Evolutionary conservation across 768 basidiomycete species (phyloP), one percentile per base, ranked within the genome.

Genomic region (Austroboletus eburneus): DNA sequence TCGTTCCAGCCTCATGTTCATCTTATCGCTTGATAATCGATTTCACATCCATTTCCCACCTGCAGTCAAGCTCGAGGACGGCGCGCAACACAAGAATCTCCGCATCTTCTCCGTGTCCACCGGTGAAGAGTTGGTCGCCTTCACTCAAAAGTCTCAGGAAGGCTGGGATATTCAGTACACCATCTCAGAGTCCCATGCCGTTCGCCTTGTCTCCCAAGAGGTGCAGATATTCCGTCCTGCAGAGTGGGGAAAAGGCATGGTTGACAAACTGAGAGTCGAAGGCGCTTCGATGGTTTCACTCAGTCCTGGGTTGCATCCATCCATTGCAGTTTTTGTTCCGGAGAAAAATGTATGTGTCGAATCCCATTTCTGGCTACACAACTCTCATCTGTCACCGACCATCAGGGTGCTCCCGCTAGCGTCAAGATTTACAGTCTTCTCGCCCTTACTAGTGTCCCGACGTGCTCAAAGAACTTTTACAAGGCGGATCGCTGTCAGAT

Each of bases 131-230:
- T 79, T 95, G 53, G 79, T 85, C 50, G 72, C 85, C 32, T 95
- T 95, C 69, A 77, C 83, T 41, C 91, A 96, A 72, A 96, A 96
- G 72, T 78, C 81, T n/a, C 80, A 79, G 65, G 92, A 96, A 51
- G 81, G 81, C 54, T 96, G 94, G 93, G 82, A 89, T 56, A 70
- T 93, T 39, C 92, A 94, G 61, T 94, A 90, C 67, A 92, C 92
- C 30, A 80, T 89, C 48, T 87, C 89, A 32, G 91, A 94, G 66
- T 84, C 87, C 2, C 85, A 90, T 67, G 91, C 89, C 25, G 67
- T 93, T 51, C 79, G 91, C 35, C 76, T 91, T 29, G 88, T 91
- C 27, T 77, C 83, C 1, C 73, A 79, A 44, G 91, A 95, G 62
- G 76, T 93, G 14, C 92, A 92, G 64, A 80, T 94, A 27, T 93